Percentiles rank a stretch among this genome's conserved stretches.
Conservation (phyloP, 2,329 filamentous ascomycete genomes). For the Cryphonectria carpinicola region DNA sequence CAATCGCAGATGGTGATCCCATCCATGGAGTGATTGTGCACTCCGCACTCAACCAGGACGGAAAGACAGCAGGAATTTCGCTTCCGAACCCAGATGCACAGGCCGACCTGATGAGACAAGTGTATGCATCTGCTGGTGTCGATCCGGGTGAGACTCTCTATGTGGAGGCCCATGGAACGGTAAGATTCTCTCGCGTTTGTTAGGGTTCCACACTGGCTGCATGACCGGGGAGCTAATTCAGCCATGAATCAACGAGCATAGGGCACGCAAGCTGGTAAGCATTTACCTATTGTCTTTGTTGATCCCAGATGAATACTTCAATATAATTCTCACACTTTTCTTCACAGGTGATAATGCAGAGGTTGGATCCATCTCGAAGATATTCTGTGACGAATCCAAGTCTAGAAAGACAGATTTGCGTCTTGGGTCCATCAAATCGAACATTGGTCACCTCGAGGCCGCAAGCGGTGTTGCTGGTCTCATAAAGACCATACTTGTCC, state of each 20-base stretch:
- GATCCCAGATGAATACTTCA: background rate
- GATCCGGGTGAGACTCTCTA: constrained; percentile 30
- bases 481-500: constrained; percentile 41
- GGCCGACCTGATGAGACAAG: constrained; percentile 30
- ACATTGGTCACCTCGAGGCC: constrained; percentile 32
- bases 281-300: background rate
- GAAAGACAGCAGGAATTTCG: constrained; percentile 43
- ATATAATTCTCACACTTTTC: background rate
- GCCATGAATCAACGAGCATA: background rate
- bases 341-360: constrained; percentile 13
- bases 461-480: constrained; percentile 44
- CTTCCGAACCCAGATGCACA: constrained; percentile 37
- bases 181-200: background rate
- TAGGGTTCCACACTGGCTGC: background rate
- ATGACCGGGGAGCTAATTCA: background rate
- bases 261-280: constrained; percentile 12
- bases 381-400: constrained; percentile 1
- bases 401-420: background rate
- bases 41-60: constrained; percentile 45
- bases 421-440: constrained; percentile 32
- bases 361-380: constrained; percentile 11
- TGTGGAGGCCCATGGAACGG: constrained; percentile 38
- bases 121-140: constrained; percentile 31
- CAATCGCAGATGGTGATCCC: constrained; percentile 40
- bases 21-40: constrained; percentile 37